phyloP scores from a whole-genome alignment of 1,139 yeast genomes.

The Yamadazyma sp. region DNA sequence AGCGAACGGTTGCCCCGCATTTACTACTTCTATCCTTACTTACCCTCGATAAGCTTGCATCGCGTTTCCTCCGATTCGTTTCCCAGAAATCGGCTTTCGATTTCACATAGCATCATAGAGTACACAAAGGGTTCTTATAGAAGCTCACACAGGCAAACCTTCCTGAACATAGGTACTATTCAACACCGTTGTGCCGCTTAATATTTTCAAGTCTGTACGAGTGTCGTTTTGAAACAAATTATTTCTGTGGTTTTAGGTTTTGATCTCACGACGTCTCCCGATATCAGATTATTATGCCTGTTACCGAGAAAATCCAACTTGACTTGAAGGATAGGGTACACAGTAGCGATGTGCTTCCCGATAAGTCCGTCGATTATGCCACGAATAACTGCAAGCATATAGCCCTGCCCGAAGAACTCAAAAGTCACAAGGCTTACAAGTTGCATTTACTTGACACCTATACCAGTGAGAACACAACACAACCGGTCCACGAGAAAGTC shows the following conservation, averaged over 20 bases:
- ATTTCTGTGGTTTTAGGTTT: neutral
- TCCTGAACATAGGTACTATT: no score
- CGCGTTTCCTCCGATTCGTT: neutral
- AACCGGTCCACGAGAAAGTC: neutral
- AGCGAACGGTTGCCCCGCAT: no score
- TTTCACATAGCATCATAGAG: no score
- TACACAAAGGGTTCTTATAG: no score
- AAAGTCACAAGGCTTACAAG: neutral
- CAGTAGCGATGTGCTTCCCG: neutral
- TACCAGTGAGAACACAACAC: neutral
- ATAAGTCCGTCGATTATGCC: constrained; percentile 1
- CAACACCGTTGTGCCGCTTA: no score
- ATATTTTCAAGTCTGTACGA: no score
- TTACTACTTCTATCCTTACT: no score
- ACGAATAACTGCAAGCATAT: neutral
- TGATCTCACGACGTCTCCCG: neutral
- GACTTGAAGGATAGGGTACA: constrained; percentile 5
- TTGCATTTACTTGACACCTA: neutral
- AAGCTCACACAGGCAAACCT: no score
- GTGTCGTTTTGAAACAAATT: no score
- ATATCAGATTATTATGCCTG: constrained; percentile 10
- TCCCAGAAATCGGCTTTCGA: no score
- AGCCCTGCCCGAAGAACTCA: neutral
- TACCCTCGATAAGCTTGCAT: neutral
- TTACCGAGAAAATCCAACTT: constrained; percentile 9